Base-by-base conservation (phyloP, 805 yeast genomes). In the Cyberlindnera nakhonratchasimensis region DNA sequence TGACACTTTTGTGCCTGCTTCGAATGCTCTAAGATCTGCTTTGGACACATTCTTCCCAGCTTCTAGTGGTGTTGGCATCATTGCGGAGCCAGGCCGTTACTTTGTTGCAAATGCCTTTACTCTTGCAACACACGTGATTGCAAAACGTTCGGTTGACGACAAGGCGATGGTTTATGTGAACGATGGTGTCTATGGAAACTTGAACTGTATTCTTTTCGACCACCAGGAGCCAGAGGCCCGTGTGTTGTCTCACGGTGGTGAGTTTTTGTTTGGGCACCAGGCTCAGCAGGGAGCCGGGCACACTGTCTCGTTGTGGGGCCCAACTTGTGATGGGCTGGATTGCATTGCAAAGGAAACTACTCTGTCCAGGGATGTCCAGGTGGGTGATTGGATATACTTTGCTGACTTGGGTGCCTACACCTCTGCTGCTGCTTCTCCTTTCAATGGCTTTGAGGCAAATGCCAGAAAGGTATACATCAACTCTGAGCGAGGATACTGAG, bases 321-420 rank as follows among this genome's bases (percentile, higher is more conserved):
- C 98, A 34, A 91, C 98, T 16, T 91, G 99, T 67, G 99, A 91
- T 65, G 97, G 97, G 3, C 71, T 91, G 49, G 99, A 91, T 63
- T 84, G 95, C 62, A 78, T 91, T 44, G 62, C 84, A 16, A 62
- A 69, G 35, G 70, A 67, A 28, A 68, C 78, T 46, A 54, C 52
- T 26, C 69, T 91, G 55, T 70, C 80, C 16, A 70, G 74, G 41
- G 78, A 79, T 29, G 79, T 88, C 33, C 69, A 71, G 17, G 82
- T 85, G 32, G 98, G 97, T 8, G 98, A 91, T 62, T 91, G 98
- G 98, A 61, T 91, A 43, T 87, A 80, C 64, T 90, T 91, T 66
- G 71, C 81, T 24, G 71, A 80, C 52, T 63, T 86, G 44, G 99
- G 99, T 14, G 97, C 99, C 16, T 91, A 91, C 66, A 90, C 98